Conservation (phyloP, 352 stramenopile species). For the Pythium brachiatum region DNA sequence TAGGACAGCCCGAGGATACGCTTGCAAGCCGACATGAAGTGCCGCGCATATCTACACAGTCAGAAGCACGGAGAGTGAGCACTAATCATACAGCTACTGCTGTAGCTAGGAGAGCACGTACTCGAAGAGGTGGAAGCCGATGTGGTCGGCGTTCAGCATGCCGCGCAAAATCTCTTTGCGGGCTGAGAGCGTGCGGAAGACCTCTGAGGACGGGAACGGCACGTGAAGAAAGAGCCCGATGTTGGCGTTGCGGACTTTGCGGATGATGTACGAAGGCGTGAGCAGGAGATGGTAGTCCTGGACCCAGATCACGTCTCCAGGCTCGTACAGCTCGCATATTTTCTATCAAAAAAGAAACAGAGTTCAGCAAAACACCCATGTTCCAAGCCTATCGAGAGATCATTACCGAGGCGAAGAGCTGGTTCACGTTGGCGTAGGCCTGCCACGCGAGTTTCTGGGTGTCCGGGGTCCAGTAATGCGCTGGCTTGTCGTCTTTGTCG, state of each 20-base stretch:
- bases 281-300: conserved; percentile 98
- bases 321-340: conserved; percentile 75
- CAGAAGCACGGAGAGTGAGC: neutral
- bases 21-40: conserved; percentile 91
- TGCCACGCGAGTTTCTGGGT: conserved; percentile 84
- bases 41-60: conserved; percentile 51
- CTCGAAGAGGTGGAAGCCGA: conserved; percentile 94
- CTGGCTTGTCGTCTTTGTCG: conserved; percentile 21
- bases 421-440: conserved; percentile 95
- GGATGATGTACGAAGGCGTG: conserved; percentile 94
- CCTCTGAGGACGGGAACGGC: conserved; percentile 97
- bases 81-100: neutral
- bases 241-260: conserved; percentile 83
- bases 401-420: conserved; percentile 77
- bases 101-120: conserved; percentile 34
- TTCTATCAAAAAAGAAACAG: conserved; percentile 27
- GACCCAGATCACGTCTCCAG: conserved; percentile 94
- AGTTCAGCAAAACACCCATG: neutral
- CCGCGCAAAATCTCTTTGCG: conserved; percentile 88
- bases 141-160: conserved; percentile 90
- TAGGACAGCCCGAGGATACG: conserved; percentile 94
- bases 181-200: conserved; percentile 96
- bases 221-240: conserved; percentile 98
- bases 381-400: neutral
- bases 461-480: conserved; percentile 62